Evolutionary conservation across 768 basidiomycete species (phyloP).

Genomic region (Lactifluus pinguis): DNA sequence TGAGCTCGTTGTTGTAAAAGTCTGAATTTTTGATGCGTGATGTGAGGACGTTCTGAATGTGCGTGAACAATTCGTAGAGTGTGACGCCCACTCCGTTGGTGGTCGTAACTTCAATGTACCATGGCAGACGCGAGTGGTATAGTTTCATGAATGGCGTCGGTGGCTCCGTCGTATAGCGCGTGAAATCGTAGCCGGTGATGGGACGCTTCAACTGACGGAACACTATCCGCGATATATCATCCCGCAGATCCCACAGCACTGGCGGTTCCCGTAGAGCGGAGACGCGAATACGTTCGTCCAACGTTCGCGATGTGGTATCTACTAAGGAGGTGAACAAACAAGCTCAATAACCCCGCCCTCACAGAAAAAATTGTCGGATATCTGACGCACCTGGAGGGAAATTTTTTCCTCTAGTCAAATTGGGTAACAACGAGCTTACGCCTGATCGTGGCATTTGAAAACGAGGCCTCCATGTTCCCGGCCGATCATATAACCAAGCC

Average conservation of each 20-base stretch:
- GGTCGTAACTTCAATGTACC: slow-evolving; percentile 54
- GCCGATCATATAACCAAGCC: slow-evolving; percentile 15
- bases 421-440: slow-evolving; percentile 21
- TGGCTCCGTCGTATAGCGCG: slow-evolving; percentile 45
- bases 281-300: slow-evolving; percentile 25
- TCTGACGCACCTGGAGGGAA: slow-evolving; percentile 19
- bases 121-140: slow-evolving; percentile 49
- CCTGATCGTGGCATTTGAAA: slow-evolving; percentile 25
- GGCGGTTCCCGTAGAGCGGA: slow-evolving; percentile 26
- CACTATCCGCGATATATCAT: slow-evolving; percentile 29
- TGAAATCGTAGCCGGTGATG: slow-evolving; percentile 41
- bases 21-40: slow-evolving; percentile 41
- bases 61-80: slow-evolving; percentile 43
- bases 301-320: slow-evolving; percentile 14
- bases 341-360: too few relatives aligned
- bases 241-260: slow-evolving; percentile 44
- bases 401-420: slow-evolving; percentile 17
- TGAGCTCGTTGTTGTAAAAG: slow-evolving; percentile 51
- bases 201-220: slow-evolving; percentile 39
- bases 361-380: too few relatives aligned
- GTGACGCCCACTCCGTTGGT: slow-evolving; percentile 46
- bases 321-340: not conserved
- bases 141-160: slow-evolving; percentile 43
- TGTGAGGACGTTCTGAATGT: slow-evolving; percentile 37
- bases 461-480: slow-evolving; percentile 26